Conservation (phyloP, 495 filamentous ascomycete species). For the Terfezia boudieri region DNA sequence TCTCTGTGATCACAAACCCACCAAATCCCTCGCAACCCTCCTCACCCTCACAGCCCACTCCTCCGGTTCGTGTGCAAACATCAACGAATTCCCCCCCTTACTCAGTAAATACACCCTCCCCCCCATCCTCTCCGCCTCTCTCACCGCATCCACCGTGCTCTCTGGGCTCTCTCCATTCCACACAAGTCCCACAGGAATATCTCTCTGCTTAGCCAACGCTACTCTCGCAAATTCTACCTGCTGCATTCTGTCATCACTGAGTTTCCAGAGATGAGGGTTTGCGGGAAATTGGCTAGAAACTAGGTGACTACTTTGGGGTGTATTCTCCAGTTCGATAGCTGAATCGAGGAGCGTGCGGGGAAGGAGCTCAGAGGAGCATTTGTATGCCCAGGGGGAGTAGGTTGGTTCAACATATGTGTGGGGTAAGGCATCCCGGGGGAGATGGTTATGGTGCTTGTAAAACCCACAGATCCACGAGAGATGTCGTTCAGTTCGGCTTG, state of each 20-base stretch:
- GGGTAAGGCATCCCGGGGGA: background rate
- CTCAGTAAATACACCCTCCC: conserved; percentile 14
- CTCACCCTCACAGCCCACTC: background rate
- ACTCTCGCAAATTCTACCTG: background rate
- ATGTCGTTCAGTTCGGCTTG: background rate
- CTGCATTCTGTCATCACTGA: background rate
- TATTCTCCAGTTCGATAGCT: background rate
- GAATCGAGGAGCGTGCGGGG: background rate
- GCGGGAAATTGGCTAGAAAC: background rate
- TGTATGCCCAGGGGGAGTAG: background rate
- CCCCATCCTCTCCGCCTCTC: conserved; percentile 7
- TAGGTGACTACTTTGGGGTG: background rate
- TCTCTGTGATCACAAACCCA: background rate
- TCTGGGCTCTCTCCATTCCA: background rate
- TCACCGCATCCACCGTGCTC: background rate
- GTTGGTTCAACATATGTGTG: background rate
- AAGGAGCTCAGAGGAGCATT: background rate
- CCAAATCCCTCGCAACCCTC: background rate
- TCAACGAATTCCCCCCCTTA: conserved; percentile 1
- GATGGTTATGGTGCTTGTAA: background rate
- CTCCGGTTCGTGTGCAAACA: background rate
- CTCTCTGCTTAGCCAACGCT: background rate
- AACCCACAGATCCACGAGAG: background rate
- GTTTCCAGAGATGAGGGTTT: background rate
- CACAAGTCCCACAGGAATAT: background rate